Evolutionary conservation across 768 basidiomycete species (phyloP), one percentile per base, ranked within the genome.

Genomic region (Xanthoconium purpureum): DNA sequence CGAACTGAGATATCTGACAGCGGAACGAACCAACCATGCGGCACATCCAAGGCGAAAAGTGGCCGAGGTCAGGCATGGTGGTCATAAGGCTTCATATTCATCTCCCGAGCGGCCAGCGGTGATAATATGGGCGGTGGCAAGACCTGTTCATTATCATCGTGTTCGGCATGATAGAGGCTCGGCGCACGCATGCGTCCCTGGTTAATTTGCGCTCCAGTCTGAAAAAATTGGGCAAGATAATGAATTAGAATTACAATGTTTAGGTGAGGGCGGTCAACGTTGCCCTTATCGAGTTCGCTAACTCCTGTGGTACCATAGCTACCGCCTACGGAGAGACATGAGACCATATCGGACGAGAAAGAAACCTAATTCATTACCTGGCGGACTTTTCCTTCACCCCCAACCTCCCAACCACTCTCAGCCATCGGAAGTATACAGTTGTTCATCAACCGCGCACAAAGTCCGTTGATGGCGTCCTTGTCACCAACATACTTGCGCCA

Each of bases 321-420:
- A 61, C 54, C 46, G 60, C 64, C 73, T 76, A 47, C 36, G 33
- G 37, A 49, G 14, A 32, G 24, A 37, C 39, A 44, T 43, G 47
- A 65, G 55, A 43, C 51, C 43, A 49, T 10, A 49, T 33, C 46
- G 52, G 24, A 39, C n/a, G 14, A 29, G 29, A 28, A n/a, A 37
- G 18, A 37, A 18, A 17, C 28, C 24, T 46, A 38, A 50, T 48
- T 39, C 68, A 74, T 60, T 58, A 91, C 91, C 80, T 82, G 83
- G 30, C 72, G 75, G 54, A 82, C 74, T 56, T 82, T 72, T 38
- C 83, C 83, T 69, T 87, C 80, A 3, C 92, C 92, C 12, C 94
- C 93, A 37, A 91, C 88, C 42, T 92, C 91, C 94, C 94, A 97
- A 10, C 88, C 89, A 54, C 78, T 80, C 57, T 84, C 79, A 6